Evolutionary conservation across 1,284 basidiomycete genomes (phyloP), one percentile per base, ranked within the genome.

Genomic region (Ceratobasidium sp.): DNA sequence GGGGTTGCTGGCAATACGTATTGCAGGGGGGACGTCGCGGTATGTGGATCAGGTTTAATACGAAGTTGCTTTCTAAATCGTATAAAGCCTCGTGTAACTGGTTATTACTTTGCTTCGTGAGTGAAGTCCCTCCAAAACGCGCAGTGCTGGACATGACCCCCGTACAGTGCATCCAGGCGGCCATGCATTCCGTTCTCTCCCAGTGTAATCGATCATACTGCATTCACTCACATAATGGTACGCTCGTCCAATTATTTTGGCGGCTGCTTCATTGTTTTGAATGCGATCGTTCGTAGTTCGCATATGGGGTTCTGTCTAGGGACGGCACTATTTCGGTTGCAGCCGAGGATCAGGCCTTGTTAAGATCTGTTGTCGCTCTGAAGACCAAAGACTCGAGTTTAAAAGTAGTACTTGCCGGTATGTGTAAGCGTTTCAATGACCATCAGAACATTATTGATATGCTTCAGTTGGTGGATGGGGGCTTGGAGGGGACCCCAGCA

Each of bases 311-410:
- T 5, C 39, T 72, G 9, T 53, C 72, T 18, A 34, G 16, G 18
- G 72, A 72, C 48, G 72, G 72, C n/a, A 67, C 61, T n/a, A 28
- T 72, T 52, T 57, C 72, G 4, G 41, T 72, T n/a, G 48, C 71
- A 26, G 43, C 60, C 18, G 71, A 57, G 10, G 60, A 72, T 16
- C 59, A 64, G 36, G 23, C 48, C 46, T 36, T 64, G 23, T 41
- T 72, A 32, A 39, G 48, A 43, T 50, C 52, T 26, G 60, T 72
- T 16, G 59, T 48, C 2, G 58, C 58, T 2, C 71, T 64, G 6
- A 72, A 72, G 50, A 14, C n/a, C 10, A 21, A 45, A 10, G 45
- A 64, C n/a, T 50, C 59, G 18, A 32, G 48, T 3, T 34, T 72
- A 14, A 53, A 55, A 39, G 71, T 72, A 23, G 30, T 46, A 21